These are phyloP conservation scores for Papiliotrema fonsecae DNA, from an alignment of 1,284 basidiomycete genomes.

Conservation along the genomic window DNA sequence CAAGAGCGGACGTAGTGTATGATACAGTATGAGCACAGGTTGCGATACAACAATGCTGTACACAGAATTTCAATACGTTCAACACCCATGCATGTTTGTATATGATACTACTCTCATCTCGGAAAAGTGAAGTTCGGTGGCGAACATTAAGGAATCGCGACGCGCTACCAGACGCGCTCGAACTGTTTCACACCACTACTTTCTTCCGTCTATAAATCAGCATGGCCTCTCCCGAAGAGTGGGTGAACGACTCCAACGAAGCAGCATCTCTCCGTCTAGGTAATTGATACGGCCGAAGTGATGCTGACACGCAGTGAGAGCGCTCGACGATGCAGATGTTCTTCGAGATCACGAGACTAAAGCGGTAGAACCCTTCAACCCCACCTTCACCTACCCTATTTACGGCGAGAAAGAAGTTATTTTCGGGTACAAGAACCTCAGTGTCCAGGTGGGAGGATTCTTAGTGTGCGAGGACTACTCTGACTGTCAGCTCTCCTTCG, in stretches of 20 bases:
- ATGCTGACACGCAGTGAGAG: conserved; percentile 2
- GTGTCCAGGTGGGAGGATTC: conserved; percentile 62
- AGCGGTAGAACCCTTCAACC: conserved; percentile 63
- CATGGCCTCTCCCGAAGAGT: conserved; percentile 40
- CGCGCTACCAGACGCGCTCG: too few species aligned
- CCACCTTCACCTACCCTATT: conserved; percentile 87
- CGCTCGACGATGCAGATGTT: conserved; percentile 49
- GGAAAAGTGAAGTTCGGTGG: too few species aligned
- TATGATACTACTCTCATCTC: too few species aligned
- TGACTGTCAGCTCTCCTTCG: conserved; percentile 62
- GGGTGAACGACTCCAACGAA: conserved; percentile 62
- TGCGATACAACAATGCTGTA: too few species aligned
- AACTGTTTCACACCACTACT: too few species aligned
- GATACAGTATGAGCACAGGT: too few species aligned
- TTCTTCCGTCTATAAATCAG: too few species aligned
- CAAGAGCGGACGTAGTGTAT: too few species aligned
- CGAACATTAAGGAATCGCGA: too few species aligned
- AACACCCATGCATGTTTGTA: too few species aligned
- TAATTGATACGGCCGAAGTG: conserved; percentile 37
- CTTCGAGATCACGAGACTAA: conserved; percentile 57
- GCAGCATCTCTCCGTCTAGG: conserved; percentile 67
- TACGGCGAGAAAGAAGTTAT: conserved; percentile 95
- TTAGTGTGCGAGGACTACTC: neutral
- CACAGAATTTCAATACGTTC: too few species aligned
- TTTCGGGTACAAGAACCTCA: conserved; percentile 82